Percentiles rank a stretch among this genome's conserved stretches.
Conservation (phyloP, 768 basidiomycete species). For the Xerocomus spinulosus region DNA sequence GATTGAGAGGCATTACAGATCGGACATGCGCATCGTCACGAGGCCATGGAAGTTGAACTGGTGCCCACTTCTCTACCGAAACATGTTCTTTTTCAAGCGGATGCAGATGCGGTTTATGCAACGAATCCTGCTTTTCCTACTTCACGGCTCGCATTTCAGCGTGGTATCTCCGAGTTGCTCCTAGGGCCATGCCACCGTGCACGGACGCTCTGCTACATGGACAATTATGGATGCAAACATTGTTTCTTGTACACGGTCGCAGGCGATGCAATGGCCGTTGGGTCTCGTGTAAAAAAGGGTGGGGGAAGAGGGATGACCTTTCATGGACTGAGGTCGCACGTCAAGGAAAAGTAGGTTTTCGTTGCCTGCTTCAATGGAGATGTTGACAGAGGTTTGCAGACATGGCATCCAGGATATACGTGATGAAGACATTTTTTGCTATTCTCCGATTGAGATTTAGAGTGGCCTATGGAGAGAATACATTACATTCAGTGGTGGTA, state of each 20-base stretch:
- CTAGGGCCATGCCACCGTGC: slow-evolving; percentile 18
- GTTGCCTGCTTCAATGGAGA: neutral
- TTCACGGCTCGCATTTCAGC: slow-evolving; percentile 15
- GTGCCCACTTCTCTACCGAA: neutral
- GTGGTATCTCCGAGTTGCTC: slow-evolving; percentile 19
- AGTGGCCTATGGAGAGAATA: neutral
- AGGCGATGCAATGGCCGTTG: neutral
- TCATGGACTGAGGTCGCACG: slow-evolving; percentile 57
- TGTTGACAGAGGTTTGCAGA: slow-evolving; percentile 31
- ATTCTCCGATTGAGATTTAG: neutral
- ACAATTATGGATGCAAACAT: slow-evolving; percentile 51
- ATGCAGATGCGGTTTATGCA: too few species aligned
- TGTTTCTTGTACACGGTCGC: slow-evolving; percentile 29
- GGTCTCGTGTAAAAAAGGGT: neutral
- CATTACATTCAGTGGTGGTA: neutral
- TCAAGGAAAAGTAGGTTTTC: slow-evolving; percentile 52
- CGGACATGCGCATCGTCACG: slow-evolving; percentile 63
- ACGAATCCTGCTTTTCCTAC: rapidly evolving
- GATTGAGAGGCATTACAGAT: slow-evolving; percentile 35
- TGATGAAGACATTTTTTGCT: slow-evolving; percentile 52
- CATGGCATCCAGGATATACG: slow-evolving; percentile 44
- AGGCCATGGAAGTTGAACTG: slow-evolving; percentile 42
- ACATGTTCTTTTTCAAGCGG: neutral
- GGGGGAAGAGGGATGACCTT: slow-evolving; percentile 38
- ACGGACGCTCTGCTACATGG: slow-evolving; percentile 30